These are phyloP conservation scores for Metschnikowia kofuensis DNA, from an alignment of 805 yeast species.

Conservation along the genomic window DNA sequence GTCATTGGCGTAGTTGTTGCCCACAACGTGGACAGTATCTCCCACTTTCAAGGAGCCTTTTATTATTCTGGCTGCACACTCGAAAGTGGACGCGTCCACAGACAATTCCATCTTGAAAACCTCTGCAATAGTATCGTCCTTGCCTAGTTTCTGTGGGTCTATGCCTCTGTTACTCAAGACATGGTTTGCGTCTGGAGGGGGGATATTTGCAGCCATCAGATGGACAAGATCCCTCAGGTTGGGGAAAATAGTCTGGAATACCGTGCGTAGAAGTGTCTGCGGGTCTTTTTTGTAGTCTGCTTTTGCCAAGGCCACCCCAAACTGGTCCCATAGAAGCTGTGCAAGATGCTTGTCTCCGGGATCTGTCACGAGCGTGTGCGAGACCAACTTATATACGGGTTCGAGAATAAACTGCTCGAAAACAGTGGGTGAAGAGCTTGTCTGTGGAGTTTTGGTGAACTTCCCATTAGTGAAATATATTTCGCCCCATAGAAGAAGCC, in stretches of 20 bases:
- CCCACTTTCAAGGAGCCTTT: constrained; percentile 57
- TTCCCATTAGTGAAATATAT: constrained; percentile 49
- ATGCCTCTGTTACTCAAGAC: constrained; percentile 5
- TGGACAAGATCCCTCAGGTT: constrained; percentile 51
- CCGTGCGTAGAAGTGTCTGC: constrained; percentile 51
- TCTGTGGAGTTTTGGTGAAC: constrained; percentile 36
- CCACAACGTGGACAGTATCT: constrained; percentile 50
- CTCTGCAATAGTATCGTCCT: constrained; percentile 18
- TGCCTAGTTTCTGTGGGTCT: constrained; percentile 30
- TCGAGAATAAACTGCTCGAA: constrained; percentile 66
- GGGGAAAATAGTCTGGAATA: constrained; percentile 55
- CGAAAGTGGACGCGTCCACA: constrained; percentile 49
- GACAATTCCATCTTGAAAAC: constrained; percentile 54
- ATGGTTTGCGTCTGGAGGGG: neutral
- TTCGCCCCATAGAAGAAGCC: constrained; percentile 75
- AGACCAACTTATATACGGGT: constrained; percentile 76
- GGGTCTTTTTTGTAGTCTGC: constrained; percentile 51
- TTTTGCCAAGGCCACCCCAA: constrained; percentile 44
- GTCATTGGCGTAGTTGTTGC: constrained; percentile 41
- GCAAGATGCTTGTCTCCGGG: constrained; percentile 36
- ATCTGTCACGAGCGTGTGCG: constrained; percentile 56
- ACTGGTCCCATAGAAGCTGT: constrained; percentile 44
- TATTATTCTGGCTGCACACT: constrained; percentile 58
- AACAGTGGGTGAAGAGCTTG: constrained; percentile 30
- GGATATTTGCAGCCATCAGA: constrained; percentile 31